Evolutionary conservation across 441 rosid species (phyloP).

Genomic region (Erodium chrysanthum): DNA sequence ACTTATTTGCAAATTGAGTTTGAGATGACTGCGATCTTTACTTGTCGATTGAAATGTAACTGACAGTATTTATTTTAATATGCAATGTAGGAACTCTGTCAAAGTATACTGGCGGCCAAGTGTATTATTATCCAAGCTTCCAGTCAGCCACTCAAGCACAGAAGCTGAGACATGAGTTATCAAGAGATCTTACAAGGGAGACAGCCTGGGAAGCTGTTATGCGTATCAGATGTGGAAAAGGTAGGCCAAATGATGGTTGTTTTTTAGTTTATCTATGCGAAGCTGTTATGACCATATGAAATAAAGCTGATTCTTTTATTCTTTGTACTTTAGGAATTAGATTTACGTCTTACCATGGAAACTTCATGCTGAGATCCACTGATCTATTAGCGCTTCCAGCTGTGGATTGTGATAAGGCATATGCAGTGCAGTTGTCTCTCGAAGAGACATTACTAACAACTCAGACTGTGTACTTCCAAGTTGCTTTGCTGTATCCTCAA

Average conservation of each 20-base stretch:
- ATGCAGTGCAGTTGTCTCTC: slow-evolving; percentile 85
- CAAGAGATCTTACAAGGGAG: slow-evolving; percentile 95
- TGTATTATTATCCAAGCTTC: slow-evolving; percentile 82
- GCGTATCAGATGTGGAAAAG: slow-evolving; percentile 99
- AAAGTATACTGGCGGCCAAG: slow-evolving; percentile 97
- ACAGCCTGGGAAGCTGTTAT: slow-evolving; percentile 99
- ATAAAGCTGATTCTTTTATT: slow-evolving; percentile 23
- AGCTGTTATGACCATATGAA: background rate
- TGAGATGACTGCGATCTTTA: background rate
- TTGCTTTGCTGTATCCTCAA: slow-evolving; percentile 95
- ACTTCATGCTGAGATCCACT: slow-evolving; percentile 95
- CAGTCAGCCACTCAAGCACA: slow-evolving; percentile 63
- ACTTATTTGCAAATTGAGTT: background rate
- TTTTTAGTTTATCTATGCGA: background rate
- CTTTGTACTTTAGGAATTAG: slow-evolving; percentile 60
- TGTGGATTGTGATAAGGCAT: slow-evolving; percentile 98
- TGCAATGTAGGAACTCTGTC: slow-evolving; percentile 53
- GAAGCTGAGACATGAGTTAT: slow-evolving; percentile 76
- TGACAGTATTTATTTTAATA: background rate
- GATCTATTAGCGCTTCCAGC: slow-evolving; percentile 96
- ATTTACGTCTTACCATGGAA: slow-evolving; percentile 89
- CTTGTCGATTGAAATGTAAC: background rate
- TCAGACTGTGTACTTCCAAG: slow-evolving; percentile 91
- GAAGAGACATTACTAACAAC: slow-evolving; percentile 88
- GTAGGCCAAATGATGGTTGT: slow-evolving; percentile 28